Evolutionary conservation across 2,329 filamentous ascomycete species (phyloP).

Genomic region (Colletotrichum trifolii): DNA sequence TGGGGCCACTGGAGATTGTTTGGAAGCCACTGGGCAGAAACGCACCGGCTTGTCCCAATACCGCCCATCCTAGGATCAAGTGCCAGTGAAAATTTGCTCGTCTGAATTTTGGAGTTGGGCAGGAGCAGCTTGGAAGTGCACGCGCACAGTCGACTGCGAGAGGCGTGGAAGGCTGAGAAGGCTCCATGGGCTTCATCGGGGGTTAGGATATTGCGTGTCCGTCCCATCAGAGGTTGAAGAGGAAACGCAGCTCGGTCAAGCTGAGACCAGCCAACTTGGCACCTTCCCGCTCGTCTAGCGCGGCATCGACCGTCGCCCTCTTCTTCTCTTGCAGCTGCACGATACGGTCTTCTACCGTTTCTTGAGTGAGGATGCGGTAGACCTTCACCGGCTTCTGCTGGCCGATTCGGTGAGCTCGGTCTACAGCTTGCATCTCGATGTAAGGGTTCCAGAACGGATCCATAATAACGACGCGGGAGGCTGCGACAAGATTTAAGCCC

Average conservation of each 20-base stretch:
- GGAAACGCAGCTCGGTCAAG: conserved; percentile 73
- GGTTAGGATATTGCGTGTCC: background rate
- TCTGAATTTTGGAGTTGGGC: too few species aligned
- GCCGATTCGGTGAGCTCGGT: conserved; percentile 89
- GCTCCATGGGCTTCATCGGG: background rate
- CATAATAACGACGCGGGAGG: conserved; percentile 87
- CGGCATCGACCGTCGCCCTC: conserved; percentile 78
- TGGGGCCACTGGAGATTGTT: too few species aligned
- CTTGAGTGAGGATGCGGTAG: conserved; percentile 80
- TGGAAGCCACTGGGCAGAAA: too few species aligned
- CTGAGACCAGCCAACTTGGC: conserved; percentile 75
- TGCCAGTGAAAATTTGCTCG: too few species aligned
- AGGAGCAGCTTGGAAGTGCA: too few species aligned
- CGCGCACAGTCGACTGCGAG: too few species aligned
- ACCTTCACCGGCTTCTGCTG: conserved; percentile 80
- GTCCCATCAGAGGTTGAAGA: conserved; percentile 61
- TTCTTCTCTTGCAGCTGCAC: conserved; percentile 82
- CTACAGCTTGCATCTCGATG: conserved; percentile 91
- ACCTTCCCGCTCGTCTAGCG: conserved; percentile 80
- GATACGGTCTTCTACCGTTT: conserved; percentile 91
- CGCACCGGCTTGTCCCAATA: too few species aligned
- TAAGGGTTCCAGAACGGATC: conserved; percentile 97
- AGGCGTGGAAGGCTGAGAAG: too few species aligned
- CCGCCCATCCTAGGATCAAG: too few species aligned
- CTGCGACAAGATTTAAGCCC: conserved; percentile 85